Evolutionary conservation across 2,329 filamentous ascomycete species (phyloP).

Genomic region (Apiospora saccharicola): DNA sequence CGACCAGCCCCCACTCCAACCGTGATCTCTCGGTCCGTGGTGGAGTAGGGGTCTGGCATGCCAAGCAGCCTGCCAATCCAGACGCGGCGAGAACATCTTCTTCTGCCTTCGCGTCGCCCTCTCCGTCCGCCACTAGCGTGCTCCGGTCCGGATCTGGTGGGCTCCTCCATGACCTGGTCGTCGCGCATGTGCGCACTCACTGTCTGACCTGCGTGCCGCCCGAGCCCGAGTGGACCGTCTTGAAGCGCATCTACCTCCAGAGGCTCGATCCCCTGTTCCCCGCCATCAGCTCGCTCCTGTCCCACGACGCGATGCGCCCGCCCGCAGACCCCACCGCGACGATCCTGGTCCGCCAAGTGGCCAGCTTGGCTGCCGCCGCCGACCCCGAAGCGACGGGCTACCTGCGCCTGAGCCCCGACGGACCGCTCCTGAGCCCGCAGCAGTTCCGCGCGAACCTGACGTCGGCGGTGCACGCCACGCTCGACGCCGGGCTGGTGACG

Average conservation of each 20-base stretch:
- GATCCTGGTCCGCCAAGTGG: constrained; percentile 60
- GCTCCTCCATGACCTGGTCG: constrained; percentile 38
- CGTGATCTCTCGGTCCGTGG: constrained; percentile 54
- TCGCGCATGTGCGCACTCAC: constrained; percentile 53
- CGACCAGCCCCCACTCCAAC: constrained; percentile 50
- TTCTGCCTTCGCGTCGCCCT: background rate
- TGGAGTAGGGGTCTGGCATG: constrained; percentile 64
- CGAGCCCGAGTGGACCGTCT: constrained; percentile 51
- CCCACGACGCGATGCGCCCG: background rate
- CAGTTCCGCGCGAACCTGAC: constrained; percentile 59
- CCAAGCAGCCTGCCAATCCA: constrained; percentile 33
- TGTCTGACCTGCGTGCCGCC: constrained; percentile 58
- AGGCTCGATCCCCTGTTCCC: constrained; percentile 64
- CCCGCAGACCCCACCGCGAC: constrained; percentile 35
- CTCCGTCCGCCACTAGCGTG: background rate
- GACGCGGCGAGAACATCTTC: background rate
- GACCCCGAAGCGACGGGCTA: constrained; percentile 54
- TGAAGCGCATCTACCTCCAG: constrained; percentile 56
- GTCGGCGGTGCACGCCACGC: constrained; percentile 55
- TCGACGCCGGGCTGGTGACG: constrained; percentile 61
- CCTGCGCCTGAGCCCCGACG: constrained; percentile 52
- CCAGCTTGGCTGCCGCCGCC: constrained; percentile 62
- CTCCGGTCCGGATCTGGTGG: background rate
- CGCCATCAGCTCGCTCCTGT: constrained; percentile 48
- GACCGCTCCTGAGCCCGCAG: constrained; percentile 49